These are phyloP conservation scores for Chloroidium sp. DNA, from an alignment of 163 green algal species.

Conservation along the genomic window DNA sequence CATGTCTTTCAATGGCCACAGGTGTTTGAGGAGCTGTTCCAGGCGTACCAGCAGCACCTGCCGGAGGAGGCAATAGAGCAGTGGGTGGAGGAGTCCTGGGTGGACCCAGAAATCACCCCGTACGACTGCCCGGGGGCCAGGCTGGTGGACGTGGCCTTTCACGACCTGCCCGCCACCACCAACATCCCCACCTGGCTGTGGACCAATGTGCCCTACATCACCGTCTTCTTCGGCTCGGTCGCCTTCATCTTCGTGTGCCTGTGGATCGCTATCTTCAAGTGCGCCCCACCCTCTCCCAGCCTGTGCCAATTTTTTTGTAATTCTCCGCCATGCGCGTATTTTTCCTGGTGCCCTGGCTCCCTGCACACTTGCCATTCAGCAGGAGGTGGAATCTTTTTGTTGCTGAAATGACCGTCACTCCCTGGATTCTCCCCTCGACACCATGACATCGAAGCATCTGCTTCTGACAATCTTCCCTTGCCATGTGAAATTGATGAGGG, in stretches of 20 bases:
- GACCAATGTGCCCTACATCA: conserved; percentile 17
- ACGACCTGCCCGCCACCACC: conserved; percentile 34
- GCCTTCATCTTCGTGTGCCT: conserved; percentile 49
- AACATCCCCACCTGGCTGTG: conserved; percentile 28
- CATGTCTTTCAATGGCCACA: conserved; percentile 8
- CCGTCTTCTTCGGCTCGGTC: conserved; percentile 33
- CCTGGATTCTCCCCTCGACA: too few species aligned
- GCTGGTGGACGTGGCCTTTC: conserved; percentile 61
- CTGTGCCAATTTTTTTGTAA: too few species aligned
- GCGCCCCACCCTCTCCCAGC: too few species aligned
- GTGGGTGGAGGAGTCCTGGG: conserved; percentile 7
- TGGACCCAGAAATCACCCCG: conserved; percentile 12
- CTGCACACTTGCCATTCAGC: too few species aligned
- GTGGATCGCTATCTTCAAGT: conserved; percentile 46
- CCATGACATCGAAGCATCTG: too few species aligned
- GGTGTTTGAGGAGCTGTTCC: conserved; percentile 70
- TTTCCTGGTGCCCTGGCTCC: too few species aligned
- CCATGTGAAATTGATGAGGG: too few species aligned
- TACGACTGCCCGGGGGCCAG: conserved; percentile 59
- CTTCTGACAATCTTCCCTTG: too few species aligned
- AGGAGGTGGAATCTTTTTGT: too few species aligned
- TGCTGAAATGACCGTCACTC: too few species aligned
- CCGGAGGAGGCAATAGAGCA: conserved; percentile 15
- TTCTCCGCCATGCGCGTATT: too few species aligned
- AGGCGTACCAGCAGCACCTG: conserved; percentile 58